These are phyloP conservation scores for Ophiostoma ulmi DNA, from an alignment of 2,329 filamentous ascomycete genomes.

Conservation along the genomic window DNA sequence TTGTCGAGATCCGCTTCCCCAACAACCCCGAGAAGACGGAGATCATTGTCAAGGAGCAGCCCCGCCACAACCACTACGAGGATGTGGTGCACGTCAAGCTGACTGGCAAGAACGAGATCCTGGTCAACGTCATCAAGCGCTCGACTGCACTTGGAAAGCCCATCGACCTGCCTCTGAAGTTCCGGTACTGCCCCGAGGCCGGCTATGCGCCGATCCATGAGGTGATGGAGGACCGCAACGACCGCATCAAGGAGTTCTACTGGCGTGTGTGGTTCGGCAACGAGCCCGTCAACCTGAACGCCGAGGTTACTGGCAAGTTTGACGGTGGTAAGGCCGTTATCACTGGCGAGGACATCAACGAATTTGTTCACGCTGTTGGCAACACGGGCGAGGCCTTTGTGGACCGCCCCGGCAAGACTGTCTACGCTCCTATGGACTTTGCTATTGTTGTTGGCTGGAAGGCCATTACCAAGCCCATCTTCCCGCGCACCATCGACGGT, in stretches of 20 bases:
- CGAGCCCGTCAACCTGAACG: conserved; percentile 76
- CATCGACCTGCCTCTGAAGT: conserved; percentile 77
- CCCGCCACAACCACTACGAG: conserved; percentile 76
- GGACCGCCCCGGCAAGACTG: conserved; percentile 86
- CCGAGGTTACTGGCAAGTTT: conserved; percentile 78
- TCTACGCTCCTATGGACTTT: conserved; percentile 97
- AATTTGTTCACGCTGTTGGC: conserved; percentile 98
- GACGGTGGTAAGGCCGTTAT: conserved; percentile 84
- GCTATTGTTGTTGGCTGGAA: conserved; percentile 98
- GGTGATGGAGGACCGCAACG: conserved; percentile 92
- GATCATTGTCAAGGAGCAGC: conserved; percentile 83
- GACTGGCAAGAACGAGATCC: conserved; percentile 69
- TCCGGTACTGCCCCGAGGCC: conserved; percentile 89
- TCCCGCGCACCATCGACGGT: conserved; percentile 91
- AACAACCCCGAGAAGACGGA: conserved; percentile 77
- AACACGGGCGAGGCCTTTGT: conserved; percentile 98
- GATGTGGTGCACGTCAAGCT: conserved; percentile 84
- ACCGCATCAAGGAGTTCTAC: conserved; percentile 99
- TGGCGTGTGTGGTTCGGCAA: conserved; percentile 96
- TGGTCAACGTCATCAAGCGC: conserved; percentile 87
- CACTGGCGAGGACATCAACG: conserved; percentile 87
- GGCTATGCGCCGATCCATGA: conserved; percentile 97
- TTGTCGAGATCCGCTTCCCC: conserved; percentile 80
- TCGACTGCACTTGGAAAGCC: conserved; percentile 79
- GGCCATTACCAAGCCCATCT: conserved; percentile 98